phyloP scores from a whole-genome alignment of 371 early-diverging fungal genomes.

The Mortierella polycephala region DNA sequence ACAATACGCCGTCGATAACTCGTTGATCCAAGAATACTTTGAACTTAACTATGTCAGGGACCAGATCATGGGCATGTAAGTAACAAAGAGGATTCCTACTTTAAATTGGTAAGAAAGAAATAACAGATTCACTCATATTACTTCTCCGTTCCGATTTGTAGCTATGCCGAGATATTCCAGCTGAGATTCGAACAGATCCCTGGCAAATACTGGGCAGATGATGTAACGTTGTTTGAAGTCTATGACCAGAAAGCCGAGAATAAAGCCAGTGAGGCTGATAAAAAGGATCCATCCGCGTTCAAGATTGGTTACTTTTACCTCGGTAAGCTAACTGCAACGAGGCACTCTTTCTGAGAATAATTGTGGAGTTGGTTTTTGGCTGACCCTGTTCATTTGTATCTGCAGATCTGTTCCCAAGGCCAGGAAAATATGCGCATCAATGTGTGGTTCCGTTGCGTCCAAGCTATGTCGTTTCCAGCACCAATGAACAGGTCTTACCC shows the following conservation, averaged over 20 bases:
- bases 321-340: conserved; percentile 11
- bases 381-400: neutral
- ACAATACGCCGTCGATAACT: conserved; percentile 79
- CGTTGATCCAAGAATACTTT: conserved; percentile 83
- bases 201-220: conserved; percentile 55
- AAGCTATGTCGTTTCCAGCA: conserved; percentile 30
- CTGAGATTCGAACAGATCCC: conserved; percentile 49
- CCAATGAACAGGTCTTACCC: conserved; percentile 32
- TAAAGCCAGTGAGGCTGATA: conserved; percentile 24
- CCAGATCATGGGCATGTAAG: conserved; percentile 50
- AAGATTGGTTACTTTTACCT: conserved; percentile 53
- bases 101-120: neutral
- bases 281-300: conserved; percentile 23
- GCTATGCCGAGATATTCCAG: conserved; percentile 46
- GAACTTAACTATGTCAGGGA: conserved; percentile 71
- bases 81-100: neutral
- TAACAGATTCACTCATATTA: neutral
- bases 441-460: conserved; percentile 51
- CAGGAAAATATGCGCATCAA: conserved; percentile 49
- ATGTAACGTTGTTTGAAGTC: conserved; percentile 47
- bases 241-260: conserved; percentile 50
- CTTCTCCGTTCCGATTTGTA: neutral
- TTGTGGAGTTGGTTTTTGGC: too few species aligned
- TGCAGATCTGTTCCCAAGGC: conserved; percentile 29
- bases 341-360: too few species aligned